A percentile compares a stretch with the other conserved stretches of the same genome.
phyloP scores from a whole-genome alignment of 2,329 filamentous ascomycete genomes.

The Hypoxylon sp. region DNA sequence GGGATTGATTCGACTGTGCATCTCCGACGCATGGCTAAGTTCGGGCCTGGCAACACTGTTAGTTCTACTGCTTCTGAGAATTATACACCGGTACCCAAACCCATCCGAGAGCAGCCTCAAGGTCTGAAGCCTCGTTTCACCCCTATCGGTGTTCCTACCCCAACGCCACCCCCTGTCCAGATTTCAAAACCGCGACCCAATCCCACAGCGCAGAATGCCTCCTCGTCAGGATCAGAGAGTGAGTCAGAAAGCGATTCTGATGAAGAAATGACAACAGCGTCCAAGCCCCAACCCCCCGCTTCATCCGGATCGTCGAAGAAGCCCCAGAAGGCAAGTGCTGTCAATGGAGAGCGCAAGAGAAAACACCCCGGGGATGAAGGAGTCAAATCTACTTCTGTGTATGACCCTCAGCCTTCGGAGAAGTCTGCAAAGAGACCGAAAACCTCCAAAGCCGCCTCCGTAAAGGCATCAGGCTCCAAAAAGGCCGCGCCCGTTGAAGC shows the following conservation, averaged over 20 bases:
- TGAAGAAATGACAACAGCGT: conserved; percentile 60
- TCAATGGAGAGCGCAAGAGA: conserved; percentile 55
- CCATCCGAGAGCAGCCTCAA: conserved; percentile 74
- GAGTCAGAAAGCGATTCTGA: conserved; percentile 63
- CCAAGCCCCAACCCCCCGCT: conserved; percentile 30
- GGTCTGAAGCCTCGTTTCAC: conserved; percentile 77
- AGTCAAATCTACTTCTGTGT: conserved; percentile 31
- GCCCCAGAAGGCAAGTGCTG: conserved; percentile 49
- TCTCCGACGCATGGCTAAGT: conserved; percentile 73
- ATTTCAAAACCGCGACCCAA: conserved; percentile 16
- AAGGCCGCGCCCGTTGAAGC: conserved; percentile 56
- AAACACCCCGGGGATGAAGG: conserved; percentile 56
- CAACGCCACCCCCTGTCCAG: conserved; percentile 30
- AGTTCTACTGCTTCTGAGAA: conserved; percentile 59
- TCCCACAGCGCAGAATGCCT: conserved; percentile 55
- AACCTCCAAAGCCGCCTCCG: conserved; percentile 33
- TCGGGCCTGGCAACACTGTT: conserved; percentile 62
- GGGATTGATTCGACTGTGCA: conserved; percentile 73
- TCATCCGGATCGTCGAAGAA: conserved; percentile 39
- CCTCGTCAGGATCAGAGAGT: conserved; percentile 45
- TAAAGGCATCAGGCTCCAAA: conserved; percentile 4
- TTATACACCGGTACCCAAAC: conserved; percentile 63
- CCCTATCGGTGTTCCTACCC: conserved; percentile 70
- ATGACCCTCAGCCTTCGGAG: conserved; percentile 37
- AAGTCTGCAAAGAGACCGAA: conserved; percentile 53